Conservation (phyloP, 768 basidiomycete genomes). For the Hygrocybe coccinea region DNA sequence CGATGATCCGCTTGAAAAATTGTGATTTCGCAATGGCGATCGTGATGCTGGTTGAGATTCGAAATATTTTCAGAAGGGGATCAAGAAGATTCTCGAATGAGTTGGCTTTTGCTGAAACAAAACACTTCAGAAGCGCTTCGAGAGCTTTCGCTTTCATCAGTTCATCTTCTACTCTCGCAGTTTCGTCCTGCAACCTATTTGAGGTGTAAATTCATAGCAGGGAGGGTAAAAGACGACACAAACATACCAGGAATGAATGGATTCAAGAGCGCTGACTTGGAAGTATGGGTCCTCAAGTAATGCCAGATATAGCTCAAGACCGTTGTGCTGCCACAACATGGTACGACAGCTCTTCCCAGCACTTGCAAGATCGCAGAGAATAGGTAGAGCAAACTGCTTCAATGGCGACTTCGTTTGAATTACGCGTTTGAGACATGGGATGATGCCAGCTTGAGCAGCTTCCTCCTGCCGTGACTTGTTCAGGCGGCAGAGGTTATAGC, state of each 20-base stretch:
- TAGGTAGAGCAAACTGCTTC: slow-evolving; percentile 95
- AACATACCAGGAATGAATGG: slow-evolving; percentile 80
- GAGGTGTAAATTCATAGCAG: background rate
- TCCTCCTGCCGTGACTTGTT: slow-evolving; percentile 96
- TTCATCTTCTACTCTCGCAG: slow-evolving; percentile 86
- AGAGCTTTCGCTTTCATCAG: slow-evolving; percentile 62
- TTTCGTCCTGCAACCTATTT: slow-evolving; percentile 89
- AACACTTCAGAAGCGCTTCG: slow-evolving; percentile 69
- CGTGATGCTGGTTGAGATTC: slow-evolving; percentile 68
- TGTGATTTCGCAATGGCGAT: slow-evolving; percentile 72
- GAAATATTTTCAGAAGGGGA: slow-evolving; percentile 87
- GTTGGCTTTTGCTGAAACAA: slow-evolving; percentile 80
- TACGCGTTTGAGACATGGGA: slow-evolving; percentile 85
- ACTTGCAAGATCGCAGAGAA: slow-evolving; percentile 92
- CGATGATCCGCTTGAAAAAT: slow-evolving; percentile 85
- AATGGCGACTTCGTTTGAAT: slow-evolving; percentile 86
- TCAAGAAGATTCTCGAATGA: slow-evolving; percentile 91
- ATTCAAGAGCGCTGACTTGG: slow-evolving; percentile 87
- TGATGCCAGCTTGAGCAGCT: slow-evolving; percentile 91
- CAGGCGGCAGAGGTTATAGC: slow-evolving; percentile 92
- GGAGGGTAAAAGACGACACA: background rate
- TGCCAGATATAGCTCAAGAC: slow-evolving; percentile 73
- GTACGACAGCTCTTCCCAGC: slow-evolving; percentile 91
- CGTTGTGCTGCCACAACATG: slow-evolving; percentile 89
- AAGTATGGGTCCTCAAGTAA: slow-evolving; percentile 84